Evolutionary conservation across 768 basidiomycete species (phyloP).

Genomic region (Vararia minispora): DNA sequence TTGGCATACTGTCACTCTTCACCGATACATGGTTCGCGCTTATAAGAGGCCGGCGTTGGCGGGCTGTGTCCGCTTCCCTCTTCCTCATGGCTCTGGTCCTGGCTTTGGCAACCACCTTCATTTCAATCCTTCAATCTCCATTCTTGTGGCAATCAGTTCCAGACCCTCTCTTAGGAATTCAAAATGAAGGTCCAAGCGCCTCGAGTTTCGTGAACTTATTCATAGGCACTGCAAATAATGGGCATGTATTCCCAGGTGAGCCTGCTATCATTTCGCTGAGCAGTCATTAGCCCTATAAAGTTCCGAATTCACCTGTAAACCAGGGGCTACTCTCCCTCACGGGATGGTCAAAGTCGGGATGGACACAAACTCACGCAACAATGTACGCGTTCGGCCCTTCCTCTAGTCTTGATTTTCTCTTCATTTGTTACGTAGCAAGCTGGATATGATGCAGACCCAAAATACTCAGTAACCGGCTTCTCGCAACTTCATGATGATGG

Average conservation of each 20-base stretch:
- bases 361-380: constrained; percentile 54
- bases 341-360: constrained; percentile 61
- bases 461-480: constrained; percentile 37
- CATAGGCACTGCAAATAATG: constrained; percentile 54
- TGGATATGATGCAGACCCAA: constrained; percentile 25
- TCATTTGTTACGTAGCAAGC: constrained; percentile 20
- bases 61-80: too few relatives aligned
- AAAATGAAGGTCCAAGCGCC: too few relatives aligned
- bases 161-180: too few relatives aligned
- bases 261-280: neutral
- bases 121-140: too few relatives aligned
- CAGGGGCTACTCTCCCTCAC: constrained; percentile 53
- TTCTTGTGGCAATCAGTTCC: too few relatives aligned
- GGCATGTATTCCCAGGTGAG: constrained; percentile 55
- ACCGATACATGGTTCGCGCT: too few relatives aligned
- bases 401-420: constrained; percentile 5
- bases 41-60: too few relatives aligned
- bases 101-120: too few relatives aligned
- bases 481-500: constrained; percentile 55
- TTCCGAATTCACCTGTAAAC: too few relatives aligned
- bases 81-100: too few relatives aligned
- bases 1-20: too few relatives aligned
- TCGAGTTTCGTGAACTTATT: constrained; percentile 41
- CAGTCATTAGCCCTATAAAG: neutral
- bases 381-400: constrained; percentile 35